phyloP scores from a whole-genome alignment of 2,329 filamentous ascomycete species.

The Aspergillus pseudoterreus region DNA sequence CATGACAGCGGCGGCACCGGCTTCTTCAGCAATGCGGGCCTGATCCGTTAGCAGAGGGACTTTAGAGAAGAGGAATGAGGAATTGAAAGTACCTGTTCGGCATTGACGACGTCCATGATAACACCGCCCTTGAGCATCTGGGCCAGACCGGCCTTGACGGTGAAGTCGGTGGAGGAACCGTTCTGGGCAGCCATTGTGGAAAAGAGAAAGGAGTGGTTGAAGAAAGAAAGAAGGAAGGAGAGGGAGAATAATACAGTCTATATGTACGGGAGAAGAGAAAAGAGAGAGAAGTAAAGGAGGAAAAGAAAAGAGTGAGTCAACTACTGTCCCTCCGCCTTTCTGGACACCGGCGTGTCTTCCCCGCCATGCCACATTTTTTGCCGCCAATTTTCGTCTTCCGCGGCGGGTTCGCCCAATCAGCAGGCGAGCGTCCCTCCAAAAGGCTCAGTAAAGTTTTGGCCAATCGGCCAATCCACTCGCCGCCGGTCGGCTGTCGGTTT shows the following conservation, averaged over 20 bases:
- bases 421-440: slow-evolving; percentile 8
- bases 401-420: slow-evolving; percentile 13
- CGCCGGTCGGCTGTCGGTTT: background rate
- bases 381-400: slow-evolving; percentile 4
- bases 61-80: background rate
- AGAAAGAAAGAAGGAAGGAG: slow-evolving; percentile 2
- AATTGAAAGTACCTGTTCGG: slow-evolving; percentile 60
- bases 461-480: background rate
- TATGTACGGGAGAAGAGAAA: slow-evolving; percentile 4
- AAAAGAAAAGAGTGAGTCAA: slow-evolving; percentile 18
- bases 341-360: slow-evolving; percentile 1
- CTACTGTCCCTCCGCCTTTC: background rate
- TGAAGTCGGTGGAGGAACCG: slow-evolving; percentile 59
- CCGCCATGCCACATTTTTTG: slow-evolving; percentile 13
- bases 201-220: slow-evolving; percentile 6
- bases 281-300: slow-evolving; percentile 6
- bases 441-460: background rate
- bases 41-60: slow-evolving; percentile 32
- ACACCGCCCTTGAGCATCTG: slow-evolving; percentile 99
- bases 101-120: slow-evolving; percentile 98
- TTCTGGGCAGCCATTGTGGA: slow-evolving; percentile 34
- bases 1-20: slow-evolving; percentile 95
- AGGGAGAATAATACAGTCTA: background rate
- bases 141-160: slow-evolving; percentile 89
- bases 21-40: slow-evolving; percentile 95